Evolutionary conservation across 192 early-diverging fungal species (phyloP), one percentile per base, ranked within the genome.

Genomic region (Mortierella alpina): DNA sequence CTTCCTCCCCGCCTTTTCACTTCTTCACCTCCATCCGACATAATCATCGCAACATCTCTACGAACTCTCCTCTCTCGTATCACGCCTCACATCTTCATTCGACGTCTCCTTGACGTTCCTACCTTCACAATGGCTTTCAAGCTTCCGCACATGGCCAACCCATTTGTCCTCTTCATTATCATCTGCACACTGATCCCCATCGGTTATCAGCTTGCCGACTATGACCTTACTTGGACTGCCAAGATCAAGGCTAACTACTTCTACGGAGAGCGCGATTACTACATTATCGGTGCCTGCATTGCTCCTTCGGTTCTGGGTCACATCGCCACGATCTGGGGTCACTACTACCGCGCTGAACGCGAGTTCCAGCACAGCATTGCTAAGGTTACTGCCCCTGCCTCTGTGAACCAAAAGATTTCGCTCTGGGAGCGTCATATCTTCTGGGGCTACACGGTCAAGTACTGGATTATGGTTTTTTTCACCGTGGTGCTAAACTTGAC

Each of bases 321-420:
- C 48, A 51, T 80, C 14, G 69, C 59, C 59, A 80, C 77, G 5
- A 80, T 72, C 55, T 80, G 77, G 77, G 77, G 77, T 31, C 77
- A 80, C 17, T 80, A 80, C 60, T 80, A 68, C 70, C 69, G 77
- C 2, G 77, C 77, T 5, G 77, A 80, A 22, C 77, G 77, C 22
- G 77, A 80, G 63, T 80, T 80, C 55, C 77, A 80, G 55, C 77
- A 80, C 70, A 72, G 70, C 54, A 80, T 80, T 41, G 77, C 77
- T 49, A 80, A 80, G 54, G 70, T 80, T 22, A 80, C 77, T 10
- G 64, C 70, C 0, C 76, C 76, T 22, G 76, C 59, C 4, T 80
- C 76, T 5, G 69, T 72, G 6, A 59, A 53, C 40, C 76, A 80
- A 51, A 80, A 80, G 58, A 80, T 80, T 18, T 80, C 76, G 18